phyloP scores from a whole-genome alignment of 805 yeast genomes.

The Candida parachauliodes region DNA sequence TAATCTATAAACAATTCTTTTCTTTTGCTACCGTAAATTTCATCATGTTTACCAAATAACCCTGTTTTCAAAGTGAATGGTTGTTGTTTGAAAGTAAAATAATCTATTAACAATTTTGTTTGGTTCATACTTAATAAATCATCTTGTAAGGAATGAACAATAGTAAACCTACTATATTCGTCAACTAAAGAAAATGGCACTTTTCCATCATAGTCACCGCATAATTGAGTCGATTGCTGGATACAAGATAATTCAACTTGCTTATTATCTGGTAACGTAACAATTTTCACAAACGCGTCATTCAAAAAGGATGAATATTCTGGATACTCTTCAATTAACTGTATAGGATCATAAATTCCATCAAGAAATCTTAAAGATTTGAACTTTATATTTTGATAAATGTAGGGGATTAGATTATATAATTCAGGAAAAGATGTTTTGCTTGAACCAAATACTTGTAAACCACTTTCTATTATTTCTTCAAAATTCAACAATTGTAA shows the following conservation, averaged over 20 bases:
- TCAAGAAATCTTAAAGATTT: conserved; percentile 43
- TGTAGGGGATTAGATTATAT: conserved; percentile 2
- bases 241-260: conserved; percentile 10
- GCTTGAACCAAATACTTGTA: conserved; percentile 3
- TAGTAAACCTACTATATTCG: conserved; percentile 19
- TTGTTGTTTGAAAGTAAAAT: conserved; percentile 22
- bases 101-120: conserved; percentile 34
- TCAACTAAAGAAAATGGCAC: neutral
- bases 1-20: conserved; percentile 3
- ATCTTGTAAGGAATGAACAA: conserved; percentile 64
- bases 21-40: conserved; percentile 42
- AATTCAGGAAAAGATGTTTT: conserved; percentile 1
- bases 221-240: conserved; percentile 24
- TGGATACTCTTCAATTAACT: conserved; percentile 59
- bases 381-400: conserved; percentile 3
- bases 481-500: conserved; percentile 45
- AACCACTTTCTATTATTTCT: conserved; percentile 17
- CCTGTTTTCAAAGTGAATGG: conserved; percentile 16
- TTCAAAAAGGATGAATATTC: conserved; percentile 51
- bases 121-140: conserved; percentile 59
- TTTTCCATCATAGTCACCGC: conserved; percentile 3
- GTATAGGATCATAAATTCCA: conserved; percentile 61
- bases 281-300: conserved; percentile 47
- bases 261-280: conserved; percentile 2
- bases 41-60: conserved; percentile 61